Conservation (phyloP, 116 monocot genomes). For the Zostera marina region DNA sequence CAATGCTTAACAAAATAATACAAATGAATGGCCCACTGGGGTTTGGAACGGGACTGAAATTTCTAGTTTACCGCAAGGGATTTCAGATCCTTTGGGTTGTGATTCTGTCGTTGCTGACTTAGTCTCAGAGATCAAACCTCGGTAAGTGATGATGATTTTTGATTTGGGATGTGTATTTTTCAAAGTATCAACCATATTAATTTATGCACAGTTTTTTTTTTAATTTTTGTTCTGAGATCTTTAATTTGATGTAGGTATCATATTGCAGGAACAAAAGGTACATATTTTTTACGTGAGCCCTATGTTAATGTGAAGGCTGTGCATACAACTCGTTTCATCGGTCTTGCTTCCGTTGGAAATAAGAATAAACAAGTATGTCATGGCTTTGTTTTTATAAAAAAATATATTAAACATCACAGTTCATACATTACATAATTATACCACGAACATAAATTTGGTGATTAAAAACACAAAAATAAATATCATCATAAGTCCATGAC, state of each 20-base stretch:
- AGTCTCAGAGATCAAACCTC: constrained; percentile 69
- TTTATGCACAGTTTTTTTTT: background rate
- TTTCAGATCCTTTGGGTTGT: constrained; percentile 38
- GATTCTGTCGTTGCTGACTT: constrained; percentile 58
- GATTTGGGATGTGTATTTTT: background rate
- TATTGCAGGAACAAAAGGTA: constrained; percentile 71
- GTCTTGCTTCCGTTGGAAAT: constrained; percentile 79
- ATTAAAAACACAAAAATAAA: too few species aligned
- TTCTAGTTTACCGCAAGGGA: constrained; percentile 22
- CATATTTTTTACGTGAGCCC: constrained; percentile 85
- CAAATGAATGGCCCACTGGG: constrained; percentile 95
- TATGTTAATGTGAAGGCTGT: constrained; percentile 45
- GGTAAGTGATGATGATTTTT: constrained; percentile 26
- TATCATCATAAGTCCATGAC: too few species aligned
- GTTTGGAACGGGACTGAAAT: constrained; percentile 41
- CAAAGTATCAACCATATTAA: background rate
- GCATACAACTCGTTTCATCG: constrained; percentile 86
- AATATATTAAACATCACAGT: too few species aligned
- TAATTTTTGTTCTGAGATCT: too few species aligned
- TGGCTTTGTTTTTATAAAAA: too few species aligned
- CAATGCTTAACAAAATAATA: constrained; percentile 9
- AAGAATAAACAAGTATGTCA: constrained; percentile 72
- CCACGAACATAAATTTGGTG: too few species aligned
- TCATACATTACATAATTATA: too few species aligned
- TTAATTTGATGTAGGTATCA: constrained; percentile 49